A percentile compares a stretch with the other conserved stretches of the same genome.
These are phyloP conservation scores for Fusarium papillatum DNA, from an alignment of 2,329 filamentous ascomycete genomes.

Conservation along the genomic window DNA sequence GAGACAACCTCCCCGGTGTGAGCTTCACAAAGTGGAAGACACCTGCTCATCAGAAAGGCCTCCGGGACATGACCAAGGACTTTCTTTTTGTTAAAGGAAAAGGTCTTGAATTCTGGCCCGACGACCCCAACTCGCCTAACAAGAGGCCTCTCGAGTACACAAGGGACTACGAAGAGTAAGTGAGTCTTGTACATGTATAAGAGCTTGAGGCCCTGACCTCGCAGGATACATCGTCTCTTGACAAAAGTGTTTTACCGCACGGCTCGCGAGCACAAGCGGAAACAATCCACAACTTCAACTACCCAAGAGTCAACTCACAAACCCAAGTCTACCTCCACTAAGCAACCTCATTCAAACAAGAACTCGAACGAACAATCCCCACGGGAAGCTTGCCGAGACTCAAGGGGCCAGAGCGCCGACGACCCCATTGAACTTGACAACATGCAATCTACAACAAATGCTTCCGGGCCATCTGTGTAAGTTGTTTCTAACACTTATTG, in stretches of 20 bases:
- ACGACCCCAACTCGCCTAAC: neutral
- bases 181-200: neutral
- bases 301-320: neutral
- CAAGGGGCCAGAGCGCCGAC: constrained; percentile 1
- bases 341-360: neutral
- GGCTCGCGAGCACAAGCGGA: constrained; percentile 19
- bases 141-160: constrained; percentile 19
- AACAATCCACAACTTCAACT: neutral
- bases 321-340: neutral
- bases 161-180: constrained; percentile 21
- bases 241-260: constrained; percentile 25
- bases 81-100: constrained; percentile 31
- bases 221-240: constrained; percentile 27
- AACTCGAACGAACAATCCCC: neutral
- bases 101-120: constrained; percentile 36
- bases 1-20: neutral
- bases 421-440: constrained; percentile 24
- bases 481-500: neutral
- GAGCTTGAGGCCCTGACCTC: neutral
- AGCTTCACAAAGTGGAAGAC: constrained; percentile 28
- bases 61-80: constrained; percentile 30
- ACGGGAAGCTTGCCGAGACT: neutral
- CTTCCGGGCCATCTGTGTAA: neutral
- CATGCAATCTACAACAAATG: neutral
- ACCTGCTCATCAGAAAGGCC: constrained; percentile 24